Percentiles rank a stretch among this genome's conserved stretches.
These are phyloP conservation scores for Jimgerdemannia lactiflua DNA, from an alignment of 192 early-diverging fungal genomes.

Conservation along the genomic window DNA sequence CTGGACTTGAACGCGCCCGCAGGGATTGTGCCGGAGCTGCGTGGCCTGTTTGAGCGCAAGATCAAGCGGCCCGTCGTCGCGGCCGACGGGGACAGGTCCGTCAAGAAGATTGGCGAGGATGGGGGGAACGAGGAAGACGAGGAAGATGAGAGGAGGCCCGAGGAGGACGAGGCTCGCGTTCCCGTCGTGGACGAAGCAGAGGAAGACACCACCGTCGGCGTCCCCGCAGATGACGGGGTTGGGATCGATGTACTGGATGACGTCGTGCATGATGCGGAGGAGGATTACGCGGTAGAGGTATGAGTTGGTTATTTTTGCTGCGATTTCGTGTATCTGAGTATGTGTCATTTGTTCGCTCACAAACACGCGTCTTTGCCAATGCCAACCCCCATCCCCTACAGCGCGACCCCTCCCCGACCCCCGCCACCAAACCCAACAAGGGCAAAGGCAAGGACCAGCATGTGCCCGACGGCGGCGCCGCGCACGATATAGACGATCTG, in stretches of 20 bases:
- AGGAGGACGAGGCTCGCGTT: neutral
- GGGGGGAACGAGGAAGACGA: neutral
- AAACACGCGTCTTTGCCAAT: too few species aligned
- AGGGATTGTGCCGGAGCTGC: constrained; percentile 29
- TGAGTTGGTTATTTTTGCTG: neutral
- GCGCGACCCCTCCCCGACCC: constrained; percentile 4
- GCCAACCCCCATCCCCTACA: constrained; percentile 14
- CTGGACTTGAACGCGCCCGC: constrained; percentile 27
- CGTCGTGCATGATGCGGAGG: neutral
- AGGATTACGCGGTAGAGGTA: neutral
- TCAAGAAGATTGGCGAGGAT: neutral
- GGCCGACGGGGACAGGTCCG: neutral
- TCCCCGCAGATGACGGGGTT: too few species aligned
- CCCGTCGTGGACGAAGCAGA: neutral
- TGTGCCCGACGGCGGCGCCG: constrained; percentile 1
- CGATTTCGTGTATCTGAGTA: too few species aligned
- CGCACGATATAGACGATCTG: constrained; percentile 15
- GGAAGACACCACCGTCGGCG: neutral
- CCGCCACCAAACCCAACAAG: constrained; percentile 29
- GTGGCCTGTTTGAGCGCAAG: constrained; percentile 27
- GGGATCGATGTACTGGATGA: too few species aligned
- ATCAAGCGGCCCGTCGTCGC: constrained; percentile 9
- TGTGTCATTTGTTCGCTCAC: too few species aligned
- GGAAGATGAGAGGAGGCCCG: neutral
- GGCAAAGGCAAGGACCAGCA: constrained; percentile 17